Evolutionary conservation across 768 basidiomycete species (phyloP).

Genomic region (Chalciporus piperatus): DNA sequence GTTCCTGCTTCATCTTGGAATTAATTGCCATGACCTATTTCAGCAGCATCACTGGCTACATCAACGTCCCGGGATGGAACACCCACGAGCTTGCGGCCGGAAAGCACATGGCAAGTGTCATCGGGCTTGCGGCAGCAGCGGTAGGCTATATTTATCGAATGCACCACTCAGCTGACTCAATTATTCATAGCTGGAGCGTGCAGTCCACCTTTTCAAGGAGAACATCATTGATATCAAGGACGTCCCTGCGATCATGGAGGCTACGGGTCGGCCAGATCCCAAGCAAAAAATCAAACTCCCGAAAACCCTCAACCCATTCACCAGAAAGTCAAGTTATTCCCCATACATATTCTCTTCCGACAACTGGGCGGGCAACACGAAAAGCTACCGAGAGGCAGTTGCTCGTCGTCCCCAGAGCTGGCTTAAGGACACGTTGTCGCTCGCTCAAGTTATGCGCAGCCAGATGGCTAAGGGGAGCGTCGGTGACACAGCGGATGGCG

Average conservation of each 20-base stretch:
- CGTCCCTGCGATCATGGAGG: background rate
- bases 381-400: background rate
- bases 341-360: background rate
- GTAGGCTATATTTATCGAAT: background rate
- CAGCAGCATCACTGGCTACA: background rate
- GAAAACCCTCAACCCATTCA: constrained; percentile 1
- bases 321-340: background rate
- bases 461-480: background rate
- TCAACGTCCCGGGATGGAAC: background rate
- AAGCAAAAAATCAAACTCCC: too few species aligned
- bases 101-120: background rate
- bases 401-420: background rate
- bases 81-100: constrained; percentile 1
- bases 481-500: background rate
- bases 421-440: background rate
- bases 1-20: constrained; percentile 1
- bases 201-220: background rate
- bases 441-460: background rate
- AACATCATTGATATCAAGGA: background rate
- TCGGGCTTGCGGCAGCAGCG: background rate
- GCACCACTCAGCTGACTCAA: background rate
- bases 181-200: constrained; percentile 3
- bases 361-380: background rate
- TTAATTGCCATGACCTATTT: background rate
- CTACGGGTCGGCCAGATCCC: too few species aligned